Evolutionary conservation across 768 basidiomycete genomes (phyloP).

Genomic region (Boletus vermiculosoides): DNA sequence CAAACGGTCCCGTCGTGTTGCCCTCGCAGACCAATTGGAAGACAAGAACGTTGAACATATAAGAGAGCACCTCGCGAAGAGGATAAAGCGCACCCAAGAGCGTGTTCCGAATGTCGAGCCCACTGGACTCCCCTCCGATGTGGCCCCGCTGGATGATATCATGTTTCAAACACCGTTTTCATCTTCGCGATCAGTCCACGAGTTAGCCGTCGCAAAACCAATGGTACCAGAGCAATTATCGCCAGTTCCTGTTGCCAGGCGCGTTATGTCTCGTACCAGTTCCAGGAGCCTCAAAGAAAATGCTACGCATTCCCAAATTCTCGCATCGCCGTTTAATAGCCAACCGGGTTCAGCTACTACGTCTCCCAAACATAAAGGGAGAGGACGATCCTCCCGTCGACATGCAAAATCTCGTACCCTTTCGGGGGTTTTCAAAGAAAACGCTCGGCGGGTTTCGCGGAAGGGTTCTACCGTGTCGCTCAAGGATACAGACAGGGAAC

Average conservation of each 20-base stretch:
- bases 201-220: slow-evolving; percentile 23
- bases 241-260: slow-evolving; percentile 40
- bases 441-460: slow-evolving; percentile 11
- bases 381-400: slow-evolving; percentile 9
- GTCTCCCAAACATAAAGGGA: slow-evolving; percentile 34
- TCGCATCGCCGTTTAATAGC: slow-evolving; percentile 49
- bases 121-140: neutral
- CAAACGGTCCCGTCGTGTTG: slow-evolving; percentile 45
- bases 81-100: slow-evolving; percentile 28
- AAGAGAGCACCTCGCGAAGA: slow-evolving; percentile 34
- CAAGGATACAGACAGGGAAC: slow-evolving; percentile 13
- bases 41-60: slow-evolving; percentile 21
- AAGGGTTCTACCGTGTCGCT: slow-evolving; percentile 20
- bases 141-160: slow-evolving; percentile 16
- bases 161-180: slow-evolving; percentile 30
- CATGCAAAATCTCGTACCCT: slow-evolving; percentile 41
- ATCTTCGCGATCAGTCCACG: slow-evolving; percentile 21
- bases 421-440: slow-evolving; percentile 30
- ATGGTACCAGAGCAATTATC: slow-evolving; percentile 38
- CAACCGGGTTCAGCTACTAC: slow-evolving; percentile 41
- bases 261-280: slow-evolving; percentile 37
- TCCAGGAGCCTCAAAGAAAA: slow-evolving; percentile 46
- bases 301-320: slow-evolving; percentile 17
- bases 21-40: slow-evolving; percentile 20
- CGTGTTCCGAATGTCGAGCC: slow-evolving; percentile 4